Base-by-base conservation (phyloP, 164 flowering plant species). In the Santalum album region DNA sequence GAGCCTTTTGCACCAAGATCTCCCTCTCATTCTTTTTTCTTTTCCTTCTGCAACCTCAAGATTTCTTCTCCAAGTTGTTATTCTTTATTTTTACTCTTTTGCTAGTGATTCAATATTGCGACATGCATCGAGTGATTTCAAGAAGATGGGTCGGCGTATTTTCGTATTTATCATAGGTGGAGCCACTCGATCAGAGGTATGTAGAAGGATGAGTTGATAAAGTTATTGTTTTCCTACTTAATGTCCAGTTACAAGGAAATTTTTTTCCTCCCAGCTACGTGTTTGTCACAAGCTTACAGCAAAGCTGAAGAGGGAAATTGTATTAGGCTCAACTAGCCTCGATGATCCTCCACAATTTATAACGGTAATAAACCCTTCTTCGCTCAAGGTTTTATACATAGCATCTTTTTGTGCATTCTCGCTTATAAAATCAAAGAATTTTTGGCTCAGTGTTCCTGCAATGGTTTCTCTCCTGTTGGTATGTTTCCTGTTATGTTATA, bases 111-210 rank as follows among this genome's bases (percentile, higher is more conserved):
- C 97, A 4, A 53, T 86, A 47, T 66, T 94, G 62, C 80, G 78
- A 67, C 78, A 78, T 62, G 78, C 80, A 29, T 79, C 95, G 19
- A 85, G 80, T 58, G 97, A 94, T 64, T 70, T 76, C 51, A 90
- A 87, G 75, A 87, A 75, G 74, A 86, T 90, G 97, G 99, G 97
- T 20, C 80, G 70, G 54, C 88, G 99, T 17, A 81, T 94, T 46
- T 94, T 94, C 72, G 80, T 94, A 35, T 90, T 94, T 65, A 83
- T 94, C n/a, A 70, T 94, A 0, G 99, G 99, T 59, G 99, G 99
- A 63, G 95, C 97, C 54, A 90, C 99, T 26, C 81, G 99, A 63
- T 94, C 97, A 2, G 99, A 94, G 96, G 99, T 94, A 74, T 11
- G 46, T 51, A 17, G 16, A 38, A 38, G 0, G 42, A 38, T 38